Evolutionary conservation across 2,329 filamentous ascomycete genomes (phyloP).

Genomic region (Leptographium flavum): DNA sequence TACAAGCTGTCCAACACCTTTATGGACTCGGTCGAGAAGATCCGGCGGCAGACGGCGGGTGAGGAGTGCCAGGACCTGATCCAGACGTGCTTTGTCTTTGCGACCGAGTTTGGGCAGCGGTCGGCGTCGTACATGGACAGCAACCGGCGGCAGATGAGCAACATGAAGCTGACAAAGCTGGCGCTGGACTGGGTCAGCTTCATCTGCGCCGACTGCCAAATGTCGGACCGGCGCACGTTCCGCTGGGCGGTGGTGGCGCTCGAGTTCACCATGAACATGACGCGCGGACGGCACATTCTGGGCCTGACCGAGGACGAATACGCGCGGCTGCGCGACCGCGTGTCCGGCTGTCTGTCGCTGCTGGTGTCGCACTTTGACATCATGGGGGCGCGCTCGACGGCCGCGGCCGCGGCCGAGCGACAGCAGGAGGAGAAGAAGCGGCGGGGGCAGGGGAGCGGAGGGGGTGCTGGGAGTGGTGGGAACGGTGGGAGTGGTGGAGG

Average conservation of each 20-base stretch:
- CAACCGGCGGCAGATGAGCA: constrained; percentile 92
- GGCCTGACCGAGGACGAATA: constrained; percentile 83
- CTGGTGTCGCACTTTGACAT: constrained; percentile 98
- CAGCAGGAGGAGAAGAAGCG: constrained; percentile 51
- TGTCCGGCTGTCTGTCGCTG: constrained; percentile 93
- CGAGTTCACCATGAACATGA: constrained; percentile 97
- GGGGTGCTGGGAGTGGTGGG: neutral
- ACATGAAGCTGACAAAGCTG: constrained; percentile 82
- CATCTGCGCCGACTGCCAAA: constrained; percentile 91
- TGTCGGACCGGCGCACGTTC: constrained; percentile 89
- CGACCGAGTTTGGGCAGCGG: constrained; percentile 95
- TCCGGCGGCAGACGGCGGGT: constrained; percentile 69
- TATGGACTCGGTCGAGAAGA: constrained; percentile 95
- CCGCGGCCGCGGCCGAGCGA: constrained; percentile 88
- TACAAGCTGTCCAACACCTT: constrained; percentile 96
- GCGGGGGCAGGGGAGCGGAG: neutral
- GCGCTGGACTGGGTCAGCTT: constrained; percentile 96
- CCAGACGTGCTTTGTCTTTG: constrained; percentile 95
- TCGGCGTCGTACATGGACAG: constrained; percentile 92
- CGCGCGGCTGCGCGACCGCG: constrained; percentile 65
- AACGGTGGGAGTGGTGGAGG: neutral
- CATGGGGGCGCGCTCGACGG: constrained; percentile 86
- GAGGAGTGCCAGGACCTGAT: constrained; percentile 90
- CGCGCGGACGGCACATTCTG: constrained; percentile 82
- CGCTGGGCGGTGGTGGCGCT: constrained; percentile 92